phyloP scores from a whole-genome alignment of 2,329 filamentous ascomycete species.

The Claviceps pazoutovae region DNA sequence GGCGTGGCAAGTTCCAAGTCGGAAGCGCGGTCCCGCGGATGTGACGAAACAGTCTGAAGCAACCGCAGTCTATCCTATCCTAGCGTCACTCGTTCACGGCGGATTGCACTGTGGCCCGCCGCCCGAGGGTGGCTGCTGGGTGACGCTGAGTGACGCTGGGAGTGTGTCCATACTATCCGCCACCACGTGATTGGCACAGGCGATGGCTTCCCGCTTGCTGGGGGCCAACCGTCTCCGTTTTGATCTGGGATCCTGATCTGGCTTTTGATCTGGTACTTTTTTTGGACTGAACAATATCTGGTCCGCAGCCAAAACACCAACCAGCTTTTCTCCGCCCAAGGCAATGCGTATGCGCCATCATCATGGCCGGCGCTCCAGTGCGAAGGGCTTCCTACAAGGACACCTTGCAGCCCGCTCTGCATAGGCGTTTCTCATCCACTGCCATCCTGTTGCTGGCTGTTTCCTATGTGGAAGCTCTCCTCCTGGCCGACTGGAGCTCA shows the following conservation, averaged over 20 bases:
- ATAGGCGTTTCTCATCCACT: slow-evolving; percentile 72
- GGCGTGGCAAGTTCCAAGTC: not conserved
- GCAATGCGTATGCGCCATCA: slow-evolving; percentile 29
- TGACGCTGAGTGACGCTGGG: not conserved
- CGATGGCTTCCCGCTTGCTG: slow-evolving; percentile 2
- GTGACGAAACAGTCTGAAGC: not conserved
- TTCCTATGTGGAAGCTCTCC: slow-evolving; percentile 59
- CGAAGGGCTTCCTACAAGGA: slow-evolving; percentile 63
- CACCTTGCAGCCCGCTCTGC: slow-evolving; percentile 77
- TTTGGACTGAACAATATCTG: not conserved
- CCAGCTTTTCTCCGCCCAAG: slow-evolving; percentile 6
- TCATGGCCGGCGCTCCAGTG: slow-evolving; percentile 38
- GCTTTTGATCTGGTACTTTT: not conserved
- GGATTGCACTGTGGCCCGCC: not conserved
- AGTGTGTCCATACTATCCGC: slow-evolving; percentile 6
- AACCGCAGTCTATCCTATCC: too few relatives aligned
- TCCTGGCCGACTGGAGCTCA: slow-evolving; percentile 55
- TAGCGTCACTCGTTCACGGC: not conserved
- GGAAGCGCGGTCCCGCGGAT: not conserved
- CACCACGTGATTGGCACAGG: slow-evolving; percentile 15
- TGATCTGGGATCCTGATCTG: not conserved
- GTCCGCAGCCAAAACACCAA: not conserved
- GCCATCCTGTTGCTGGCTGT: slow-evolving; percentile 54
- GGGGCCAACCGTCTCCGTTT: not conserved
- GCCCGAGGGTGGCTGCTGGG: not conserved